A percentile compares a stretch with the other conserved stretches of the same genome.
Conservation (phyloP, 176 grass and related monocot species). For the Musa beccarii region DNA sequence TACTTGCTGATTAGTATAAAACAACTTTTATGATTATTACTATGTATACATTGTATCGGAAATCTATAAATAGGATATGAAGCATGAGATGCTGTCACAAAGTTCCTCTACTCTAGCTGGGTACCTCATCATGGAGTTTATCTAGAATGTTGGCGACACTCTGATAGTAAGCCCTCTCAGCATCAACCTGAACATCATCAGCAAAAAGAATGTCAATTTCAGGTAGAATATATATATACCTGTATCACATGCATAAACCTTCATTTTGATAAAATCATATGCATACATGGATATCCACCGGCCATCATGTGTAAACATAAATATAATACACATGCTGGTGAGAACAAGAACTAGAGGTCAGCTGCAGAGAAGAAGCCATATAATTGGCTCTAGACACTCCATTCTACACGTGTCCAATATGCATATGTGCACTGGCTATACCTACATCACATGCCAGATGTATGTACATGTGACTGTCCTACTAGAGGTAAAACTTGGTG, state of each 20-base stretch:
- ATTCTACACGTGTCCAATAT: not conserved
- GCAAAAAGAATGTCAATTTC: not conserved
- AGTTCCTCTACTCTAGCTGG: not conserved
- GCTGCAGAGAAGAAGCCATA: not conserved
- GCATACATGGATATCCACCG: not conserved
- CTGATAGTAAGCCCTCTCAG: conserved; percentile 88
- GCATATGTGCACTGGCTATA: not conserved
- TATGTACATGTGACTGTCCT: too few relatives aligned
- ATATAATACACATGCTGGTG: too few relatives aligned
- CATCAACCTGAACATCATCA: conserved; percentile 62
- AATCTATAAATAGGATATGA: not conserved
- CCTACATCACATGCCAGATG: not conserved
- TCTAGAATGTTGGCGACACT: conserved; percentile 78
- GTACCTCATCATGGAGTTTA: conserved; percentile 86
- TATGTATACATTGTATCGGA: too few relatives aligned
- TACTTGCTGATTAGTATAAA: not conserved
- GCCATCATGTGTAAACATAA: not conserved
- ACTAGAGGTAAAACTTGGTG: too few relatives aligned
- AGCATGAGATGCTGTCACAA: not conserved
- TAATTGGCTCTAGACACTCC: not conserved
- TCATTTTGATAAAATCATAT: not conserved
- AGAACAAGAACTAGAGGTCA: too few relatives aligned
- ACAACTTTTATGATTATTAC: not conserved
- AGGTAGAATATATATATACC: not conserved
- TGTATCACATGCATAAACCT: not conserved